Evolutionary conservation across 2,329 filamentous ascomycete genomes (phyloP), one percentile per base, ranked within the genome.

Genomic region (Colletotrichum tamarilloi): DNA sequence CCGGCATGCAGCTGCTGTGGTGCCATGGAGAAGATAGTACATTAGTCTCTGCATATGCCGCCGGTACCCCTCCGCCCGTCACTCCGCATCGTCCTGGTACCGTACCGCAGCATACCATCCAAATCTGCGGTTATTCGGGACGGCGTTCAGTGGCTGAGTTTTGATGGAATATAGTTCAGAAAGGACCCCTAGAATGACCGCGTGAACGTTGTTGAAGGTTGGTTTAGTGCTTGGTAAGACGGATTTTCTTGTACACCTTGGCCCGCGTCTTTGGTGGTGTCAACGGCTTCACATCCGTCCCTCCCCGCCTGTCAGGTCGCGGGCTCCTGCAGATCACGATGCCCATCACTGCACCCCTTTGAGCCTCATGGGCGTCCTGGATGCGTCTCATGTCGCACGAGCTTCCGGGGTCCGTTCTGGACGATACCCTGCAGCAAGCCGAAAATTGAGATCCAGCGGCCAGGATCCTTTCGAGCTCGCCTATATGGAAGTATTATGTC

Each of bases 241-340:
- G 5, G 2, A 46, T 3, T 46, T 26, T 16, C 14, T 59, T 49
- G 55, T 38, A 35, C 42, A 53, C 26, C 49, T 32, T 19, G 5
- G 32, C 24, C 66, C 11, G 26, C 26, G 49, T 58, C 28, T 49
- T 55, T n/a, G 52, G 35, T 49, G 38, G 35, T 35, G 56, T 22
- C 35, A 70, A 52, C 67, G 71, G 71, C 60, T 70, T 71, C 62
- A 46, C 46, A 52, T 22, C 71, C 62, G 67, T n/a, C 35, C 24
- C 62, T 62, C 67, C 71, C 60, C 71, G 71, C 67, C 67, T 73
- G 62, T 52, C 71, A 69, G 60, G 60, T 46, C 55, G 42, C 70
- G 42, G 66, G 56, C 70, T 65, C 67, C 67, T 70, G 70, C 62
- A 73, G 56, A 73, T 65, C 60, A 24, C 35, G 22, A 62, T 62